phyloP scores from a whole-genome alignment of 352 stramenopile genomes.

The Phytophthora rubi region DNA sequence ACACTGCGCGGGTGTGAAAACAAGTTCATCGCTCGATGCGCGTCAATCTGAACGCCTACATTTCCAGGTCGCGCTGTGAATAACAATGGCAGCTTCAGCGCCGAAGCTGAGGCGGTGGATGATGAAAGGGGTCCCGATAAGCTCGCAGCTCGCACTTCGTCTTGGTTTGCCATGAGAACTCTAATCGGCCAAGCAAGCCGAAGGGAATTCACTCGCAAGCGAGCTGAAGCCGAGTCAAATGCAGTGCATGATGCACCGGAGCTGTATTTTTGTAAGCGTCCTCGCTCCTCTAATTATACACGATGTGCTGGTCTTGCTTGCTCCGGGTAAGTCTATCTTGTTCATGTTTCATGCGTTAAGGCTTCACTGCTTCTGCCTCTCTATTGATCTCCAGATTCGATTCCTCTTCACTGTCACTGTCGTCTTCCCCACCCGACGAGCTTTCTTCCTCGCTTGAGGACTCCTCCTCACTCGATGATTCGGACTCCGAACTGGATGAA shows the following conservation, averaged over 20 bases:
- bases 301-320: conserved; percentile 10
- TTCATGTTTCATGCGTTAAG: not conserved
- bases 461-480: conserved; percentile 41
- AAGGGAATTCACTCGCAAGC: conserved; percentile 9
- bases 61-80: conserved; percentile 67
- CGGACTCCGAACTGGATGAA: conserved; percentile 33
- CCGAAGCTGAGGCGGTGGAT: not conserved
- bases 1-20: conserved; percentile 62
- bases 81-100: conserved; percentile 55
- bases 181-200: not conserved
- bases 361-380: conserved; percentile 5
- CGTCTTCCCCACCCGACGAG: conserved; percentile 18
- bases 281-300: conserved; percentile 46
- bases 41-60: conserved; percentile 79
- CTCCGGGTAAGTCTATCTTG: conserved; percentile 16
- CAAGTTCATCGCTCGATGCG: conserved; percentile 65
- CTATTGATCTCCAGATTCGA: not conserved
- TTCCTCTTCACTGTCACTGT: conserved; percentile 13
- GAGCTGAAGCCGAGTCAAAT: conserved; percentile 16
- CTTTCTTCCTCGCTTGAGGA: conserved; percentile 42
- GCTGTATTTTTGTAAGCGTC: conserved; percentile 38
- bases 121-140: conserved; percentile 14
- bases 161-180: conserved; percentile 29
- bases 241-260: conserved; percentile 14
- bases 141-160: conserved; percentile 19